Conservation (phyloP, 1,139 yeast genomes). For the Arxiozyma slooffiae region DNA sequence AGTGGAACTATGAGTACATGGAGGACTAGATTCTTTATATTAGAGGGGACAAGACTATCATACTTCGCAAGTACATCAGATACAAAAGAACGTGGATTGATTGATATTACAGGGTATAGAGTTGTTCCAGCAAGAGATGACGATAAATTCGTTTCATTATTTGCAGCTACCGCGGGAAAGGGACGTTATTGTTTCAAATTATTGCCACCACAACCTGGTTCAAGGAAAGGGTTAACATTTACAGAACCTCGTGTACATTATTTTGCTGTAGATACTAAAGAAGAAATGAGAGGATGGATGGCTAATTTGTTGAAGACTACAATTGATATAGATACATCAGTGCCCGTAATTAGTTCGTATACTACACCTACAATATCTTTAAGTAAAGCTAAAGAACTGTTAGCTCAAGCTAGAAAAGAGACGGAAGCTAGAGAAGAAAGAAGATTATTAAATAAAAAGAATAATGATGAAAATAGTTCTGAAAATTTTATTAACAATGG, state of each 20-base stretch:
- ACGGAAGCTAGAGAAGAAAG: constrained; percentile 54
- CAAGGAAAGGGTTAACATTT: constrained; percentile 85
- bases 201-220: constrained; percentile 97
- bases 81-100: constrained; percentile 77
- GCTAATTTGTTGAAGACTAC: constrained; percentile 92
- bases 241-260: constrained; percentile 94
- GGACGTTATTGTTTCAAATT: constrained; percentile 88
- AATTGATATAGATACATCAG: constrained; percentile 85
- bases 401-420: constrained; percentile 72
- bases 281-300: constrained; percentile 93
- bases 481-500: neutral
- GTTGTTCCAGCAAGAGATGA: constrained; percentile 69
- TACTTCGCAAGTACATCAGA: constrained; percentile 78
- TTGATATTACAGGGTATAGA: constrained; percentile 90
- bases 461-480: constrained; percentile 8
- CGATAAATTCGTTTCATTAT: constrained; percentile 71
- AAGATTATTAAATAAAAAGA: constrained; percentile 11
- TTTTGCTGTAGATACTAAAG: constrained; percentile 86
- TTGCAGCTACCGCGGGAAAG: constrained; percentile 88
- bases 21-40: constrained; percentile 80
- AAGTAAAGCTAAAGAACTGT: constrained; percentile 73
- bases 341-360: constrained; percentile 91
- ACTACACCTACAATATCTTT: constrained; percentile 88
- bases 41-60: constrained; percentile 87
- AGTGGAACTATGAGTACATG: constrained; percentile 78